These are phyloP conservation scores for Chenopodium suecicum DNA, from an alignment of 148 eudicot species.

Conservation along the genomic window DNA sequence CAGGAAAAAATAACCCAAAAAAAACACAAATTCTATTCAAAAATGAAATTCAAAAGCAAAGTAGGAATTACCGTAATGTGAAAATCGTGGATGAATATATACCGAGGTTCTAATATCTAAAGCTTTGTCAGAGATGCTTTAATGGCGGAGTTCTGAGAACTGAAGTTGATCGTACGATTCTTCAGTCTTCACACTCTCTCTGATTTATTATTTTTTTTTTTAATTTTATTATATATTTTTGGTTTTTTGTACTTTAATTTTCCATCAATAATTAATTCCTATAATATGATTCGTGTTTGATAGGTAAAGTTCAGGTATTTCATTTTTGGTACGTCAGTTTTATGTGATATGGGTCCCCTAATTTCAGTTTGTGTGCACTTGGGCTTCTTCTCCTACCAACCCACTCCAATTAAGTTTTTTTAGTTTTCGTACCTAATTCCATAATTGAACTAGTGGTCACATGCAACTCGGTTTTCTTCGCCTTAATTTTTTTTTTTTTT, in stretches of 20 bases:
- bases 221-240: no score
- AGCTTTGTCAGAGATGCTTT: background rate
- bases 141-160: background rate
- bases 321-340: background rate
- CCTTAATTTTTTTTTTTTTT: no score
- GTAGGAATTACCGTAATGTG: background rate
- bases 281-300: background rate
- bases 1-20: background rate
- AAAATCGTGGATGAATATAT: background rate
- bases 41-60: background rate
- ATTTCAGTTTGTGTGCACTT: background rate
- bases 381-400: no score
- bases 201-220: no score
- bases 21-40: background rate
- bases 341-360: background rate
- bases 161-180: background rate
- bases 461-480: no score
- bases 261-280: no score
- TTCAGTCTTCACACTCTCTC: background rate
- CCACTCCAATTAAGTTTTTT: no score
- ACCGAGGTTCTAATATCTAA: background rate
- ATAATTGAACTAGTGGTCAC: no score
- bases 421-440: no score
- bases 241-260: no score
- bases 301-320: background rate